These are phyloP conservation scores for Epichloe glyceriae DNA, from an alignment of 2,329 filamentous ascomycete species.

Conservation along the genomic window DNA sequence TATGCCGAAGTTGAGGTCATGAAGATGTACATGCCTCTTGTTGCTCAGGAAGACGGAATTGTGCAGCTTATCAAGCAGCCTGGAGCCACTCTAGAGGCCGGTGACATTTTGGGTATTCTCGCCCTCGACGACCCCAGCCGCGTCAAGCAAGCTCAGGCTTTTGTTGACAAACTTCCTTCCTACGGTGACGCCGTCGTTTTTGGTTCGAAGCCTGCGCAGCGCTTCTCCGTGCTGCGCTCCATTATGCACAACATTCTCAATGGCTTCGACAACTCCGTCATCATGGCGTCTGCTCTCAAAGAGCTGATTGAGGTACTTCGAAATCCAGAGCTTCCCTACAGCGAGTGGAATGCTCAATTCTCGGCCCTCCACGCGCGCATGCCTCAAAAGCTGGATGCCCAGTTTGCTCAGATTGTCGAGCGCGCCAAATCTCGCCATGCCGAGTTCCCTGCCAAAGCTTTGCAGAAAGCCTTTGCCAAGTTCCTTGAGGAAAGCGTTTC, in stretches of 20 bases:
- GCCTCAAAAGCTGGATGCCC: constrained; percentile 80
- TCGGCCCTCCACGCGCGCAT: constrained; percentile 95
- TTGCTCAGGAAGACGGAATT: constrained; percentile 87
- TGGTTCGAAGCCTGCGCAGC: constrained; percentile 83
- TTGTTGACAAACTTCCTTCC: constrained; percentile 78
- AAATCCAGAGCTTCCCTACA: constrained; percentile 81
- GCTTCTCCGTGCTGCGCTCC: constrained; percentile 63
- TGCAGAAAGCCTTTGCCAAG: constrained; percentile 71
- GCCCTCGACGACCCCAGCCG: constrained; percentile 89
- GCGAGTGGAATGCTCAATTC: constrained; percentile 92
- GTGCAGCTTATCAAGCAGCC: constrained; percentile 99
- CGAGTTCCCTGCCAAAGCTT: constrained; percentile 85
- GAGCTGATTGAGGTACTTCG: constrained; percentile 84
- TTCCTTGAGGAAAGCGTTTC: constrained; percentile 81
- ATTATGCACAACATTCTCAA: constrained; percentile 78
- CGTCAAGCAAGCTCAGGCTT: constrained; percentile 92
- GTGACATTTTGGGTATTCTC: constrained; percentile 95
- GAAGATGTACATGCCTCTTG: constrained; percentile 99
- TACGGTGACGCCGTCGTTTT: constrained; percentile 77
- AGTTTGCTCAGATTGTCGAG: constrained; percentile 76
- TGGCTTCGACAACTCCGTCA: constrained; percentile 94
- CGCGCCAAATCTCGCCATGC: constrained; percentile 61
- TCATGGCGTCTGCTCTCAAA: constrained; percentile 79
- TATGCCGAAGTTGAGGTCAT: constrained; percentile 99
- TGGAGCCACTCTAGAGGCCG: constrained; percentile 91